phyloP scores from a whole-genome alignment of 2,329 filamentous ascomycete genomes.

The Clarireedia monteithiana region DNA sequence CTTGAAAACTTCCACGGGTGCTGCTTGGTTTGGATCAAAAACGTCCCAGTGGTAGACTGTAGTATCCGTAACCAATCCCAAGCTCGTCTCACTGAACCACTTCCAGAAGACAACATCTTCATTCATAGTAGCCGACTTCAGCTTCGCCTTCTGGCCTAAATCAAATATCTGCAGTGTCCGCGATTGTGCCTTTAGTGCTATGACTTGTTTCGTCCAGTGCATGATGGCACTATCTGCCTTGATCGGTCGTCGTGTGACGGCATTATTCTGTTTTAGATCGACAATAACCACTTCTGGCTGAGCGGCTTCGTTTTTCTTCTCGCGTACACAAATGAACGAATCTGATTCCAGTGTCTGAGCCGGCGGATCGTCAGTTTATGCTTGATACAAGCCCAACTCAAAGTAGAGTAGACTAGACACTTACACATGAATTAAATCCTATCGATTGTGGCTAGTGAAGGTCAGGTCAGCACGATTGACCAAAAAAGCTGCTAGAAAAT shows the following conservation, averaged over 20 bases:
- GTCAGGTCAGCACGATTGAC: slow-evolving; percentile 23
- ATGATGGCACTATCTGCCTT: slow-evolving; percentile 99
- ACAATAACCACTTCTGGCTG: slow-evolving; percentile 94
- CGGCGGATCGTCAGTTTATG: slow-evolving; percentile 11
- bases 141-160: slow-evolving; percentile 82
- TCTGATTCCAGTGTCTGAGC: slow-evolving; percentile 93
- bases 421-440: slow-evolving; percentile 81
- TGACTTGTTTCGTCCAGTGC: slow-evolving; percentile 96
- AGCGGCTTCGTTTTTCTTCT: slow-evolving; percentile 78
- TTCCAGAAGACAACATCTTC: slow-evolving; percentile 99
- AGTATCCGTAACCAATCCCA: slow-evolving; percentile 85
- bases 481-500: slow-evolving; percentile 10
- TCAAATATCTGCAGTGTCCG: slow-evolving; percentile 98
- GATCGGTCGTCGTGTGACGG: slow-evolving; percentile 88
- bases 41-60: slow-evolving; percentile 98
- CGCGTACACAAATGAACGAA: slow-evolving; percentile 89
- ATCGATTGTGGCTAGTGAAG: slow-evolving; percentile 57
- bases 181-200: slow-evolving; percentile 90
- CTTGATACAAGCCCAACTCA: slow-evolving; percentile 8
- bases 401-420: slow-evolving; percentile 29
- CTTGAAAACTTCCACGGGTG: slow-evolving; percentile 87
- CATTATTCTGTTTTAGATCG: slow-evolving; percentile 96
- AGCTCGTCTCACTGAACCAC: slow-evolving; percentile 85
- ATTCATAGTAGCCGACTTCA: slow-evolving; percentile 93
- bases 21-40: slow-evolving; percentile 71